These are phyloP conservation scores for Biscutella laevigata DNA, from an alignment of 441 rosid genomes.

Conservation along the genomic window DNA sequence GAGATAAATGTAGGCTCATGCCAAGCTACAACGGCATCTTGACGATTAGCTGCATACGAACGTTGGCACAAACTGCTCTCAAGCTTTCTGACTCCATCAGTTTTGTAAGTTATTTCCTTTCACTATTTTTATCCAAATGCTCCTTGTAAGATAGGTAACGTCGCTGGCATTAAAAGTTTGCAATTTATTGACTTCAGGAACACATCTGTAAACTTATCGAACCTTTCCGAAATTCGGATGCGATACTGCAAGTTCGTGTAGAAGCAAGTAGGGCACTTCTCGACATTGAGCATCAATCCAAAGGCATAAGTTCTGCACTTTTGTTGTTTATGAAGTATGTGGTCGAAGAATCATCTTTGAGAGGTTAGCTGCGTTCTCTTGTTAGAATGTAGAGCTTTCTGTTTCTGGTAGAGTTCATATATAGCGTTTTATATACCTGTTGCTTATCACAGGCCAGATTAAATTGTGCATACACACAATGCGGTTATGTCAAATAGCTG, in stretches of 20 bases:
- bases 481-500: constrained; percentile 72
- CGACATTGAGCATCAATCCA: constrained; percentile 75
- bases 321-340: constrained; percentile 56
- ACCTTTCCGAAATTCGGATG: constrained; percentile 58
- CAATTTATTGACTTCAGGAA: constrained; percentile 46
- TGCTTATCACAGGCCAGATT: constrained; percentile 65
- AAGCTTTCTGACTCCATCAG: constrained; percentile 77
- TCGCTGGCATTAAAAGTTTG: constrained; percentile 14
- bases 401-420: constrained; percentile 2
- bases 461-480: constrained; percentile 66
- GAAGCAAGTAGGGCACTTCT: constrained; percentile 92
- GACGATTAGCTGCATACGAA: constrained; percentile 86
- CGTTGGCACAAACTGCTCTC: constrained; percentile 74
- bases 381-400: not conserved
- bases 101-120: constrained; percentile 43
- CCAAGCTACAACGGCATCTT: constrained; percentile 94
- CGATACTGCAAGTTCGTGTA: constrained; percentile 64
- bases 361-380: constrained; percentile 48
- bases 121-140: not conserved
- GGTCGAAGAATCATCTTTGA: constrained; percentile 70
- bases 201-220: constrained; percentile 62
- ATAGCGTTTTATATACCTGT: constrained; percentile 5
- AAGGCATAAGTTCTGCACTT: constrained; percentile 76
- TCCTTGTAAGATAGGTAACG: constrained; percentile 6
- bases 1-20: constrained; percentile 59